Percentiles rank a stretch among this genome's conserved stretches.
phyloP scores from a whole-genome alignment of 768 basidiomycete genomes.

The Mycena alexandri region DNA sequence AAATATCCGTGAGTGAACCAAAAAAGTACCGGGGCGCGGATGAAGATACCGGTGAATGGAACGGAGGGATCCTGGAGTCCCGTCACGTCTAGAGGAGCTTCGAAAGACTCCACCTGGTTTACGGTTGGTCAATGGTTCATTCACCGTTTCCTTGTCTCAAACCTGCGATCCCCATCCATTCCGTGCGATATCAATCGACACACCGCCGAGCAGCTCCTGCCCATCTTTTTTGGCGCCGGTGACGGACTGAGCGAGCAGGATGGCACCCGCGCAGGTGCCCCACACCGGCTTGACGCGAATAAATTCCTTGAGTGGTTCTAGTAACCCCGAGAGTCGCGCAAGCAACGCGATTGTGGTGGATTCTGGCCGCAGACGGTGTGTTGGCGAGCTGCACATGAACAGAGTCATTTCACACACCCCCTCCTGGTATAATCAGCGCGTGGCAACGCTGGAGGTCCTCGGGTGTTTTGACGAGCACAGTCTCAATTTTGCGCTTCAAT shows the following conservation, averaged over 20 bases:
- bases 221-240: slow-evolving; percentile 88
- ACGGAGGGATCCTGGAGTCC: slow-evolving; percentile 69
- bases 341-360: slow-evolving; percentile 92
- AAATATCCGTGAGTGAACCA: not conserved
- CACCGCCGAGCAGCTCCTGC: slow-evolving; percentile 86
- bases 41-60: slow-evolving; percentile 90
- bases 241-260: slow-evolving; percentile 81
- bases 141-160: slow-evolving; percentile 27
- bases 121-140: not conserved
- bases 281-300: slow-evolving; percentile 83
- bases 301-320: slow-evolving; percentile 85
- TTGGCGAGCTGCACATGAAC: slow-evolving; percentile 7
- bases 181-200: slow-evolving; percentile 83
- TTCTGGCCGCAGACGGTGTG: slow-evolving; percentile 59
- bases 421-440: slow-evolving; percentile 94
- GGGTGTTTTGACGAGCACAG: slow-evolving; percentile 75
- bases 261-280: slow-evolving; percentile 98
- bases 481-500: slow-evolving; percentile 57
- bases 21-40: slow-evolving; percentile 85
- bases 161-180: slow-evolving; percentile 98
- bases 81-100: slow-evolving; percentile 76
- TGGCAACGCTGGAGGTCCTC: slow-evolving; percentile 84
- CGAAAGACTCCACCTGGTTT: slow-evolving; percentile 89
- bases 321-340: slow-evolving; percentile 77
- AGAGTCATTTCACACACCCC: slow-evolving; percentile 61